Conservation (phyloP, 179 eudicot genomes). For the Silene vulgaris region DNA sequence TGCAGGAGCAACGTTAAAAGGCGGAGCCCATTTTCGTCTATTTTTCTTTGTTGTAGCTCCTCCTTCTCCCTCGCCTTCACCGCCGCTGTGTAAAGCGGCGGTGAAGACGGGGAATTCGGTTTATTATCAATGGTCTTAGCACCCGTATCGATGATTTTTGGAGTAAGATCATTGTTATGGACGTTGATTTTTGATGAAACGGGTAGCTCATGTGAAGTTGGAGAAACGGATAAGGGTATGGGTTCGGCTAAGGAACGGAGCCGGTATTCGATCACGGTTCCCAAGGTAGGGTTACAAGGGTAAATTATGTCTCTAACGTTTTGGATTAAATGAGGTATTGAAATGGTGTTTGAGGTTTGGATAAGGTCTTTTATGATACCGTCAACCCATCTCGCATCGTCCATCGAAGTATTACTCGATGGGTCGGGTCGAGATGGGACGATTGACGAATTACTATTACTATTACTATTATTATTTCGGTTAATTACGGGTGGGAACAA, state of each 20-base stretch:
- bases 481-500: conserved; percentile 57
- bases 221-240: neutral
- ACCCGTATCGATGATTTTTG: neutral
- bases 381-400: conserved; percentile 60
- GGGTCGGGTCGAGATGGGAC: neutral
- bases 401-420: neutral
- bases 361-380: conserved; percentile 73
- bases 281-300: conserved; percentile 83
- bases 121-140: neutral
- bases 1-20: conserved; percentile 75
- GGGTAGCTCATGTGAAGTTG: neutral
- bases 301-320: conserved; percentile 83
- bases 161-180: neutral
- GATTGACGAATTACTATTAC: neutral
- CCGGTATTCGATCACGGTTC: conserved; percentile 61
- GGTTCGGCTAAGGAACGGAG: conserved; percentile 60
- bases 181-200: conserved; percentile 7
- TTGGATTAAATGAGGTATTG: conserved; percentile 72
- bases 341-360: conserved; percentile 48
- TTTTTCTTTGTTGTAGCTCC: conserved; percentile 39
- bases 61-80: conserved; percentile 39
- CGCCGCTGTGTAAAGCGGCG: neutral
- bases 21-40: conserved; percentile 79
- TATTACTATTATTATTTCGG: conserved; percentile 3
- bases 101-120: neutral